Percentiles rank a stretch among this genome's conserved stretches.
phyloP scores from a whole-genome alignment of 2,329 filamentous ascomycete genomes.

The Coleophoma crateriformis region DNA sequence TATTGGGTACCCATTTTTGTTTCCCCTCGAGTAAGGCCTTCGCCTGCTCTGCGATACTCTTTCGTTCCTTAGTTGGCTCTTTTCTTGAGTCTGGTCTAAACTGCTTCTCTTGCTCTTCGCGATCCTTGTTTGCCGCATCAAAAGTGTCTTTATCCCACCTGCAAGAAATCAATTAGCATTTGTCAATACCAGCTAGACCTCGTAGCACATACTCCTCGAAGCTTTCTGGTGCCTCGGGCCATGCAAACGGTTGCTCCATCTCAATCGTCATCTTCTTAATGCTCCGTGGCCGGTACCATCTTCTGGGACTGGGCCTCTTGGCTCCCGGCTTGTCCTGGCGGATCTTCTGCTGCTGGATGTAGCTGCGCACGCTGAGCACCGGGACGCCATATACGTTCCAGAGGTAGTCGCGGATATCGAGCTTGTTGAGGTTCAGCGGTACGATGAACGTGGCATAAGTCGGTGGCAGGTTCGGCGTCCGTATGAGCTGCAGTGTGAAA shows the following conservation, averaged over 20 bases:
- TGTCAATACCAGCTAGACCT: no score
- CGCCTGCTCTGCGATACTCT: conserved; percentile 52
- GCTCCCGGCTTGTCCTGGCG: conserved; percentile 40
- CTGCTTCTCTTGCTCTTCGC: conserved; percentile 30
- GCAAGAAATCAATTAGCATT: conserved; percentile 6
- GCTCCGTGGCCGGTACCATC: conserved; percentile 63
- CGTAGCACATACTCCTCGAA: conserved; percentile 43
- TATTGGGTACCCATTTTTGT: conserved; percentile 47
- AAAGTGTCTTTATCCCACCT: conserved; percentile 60
- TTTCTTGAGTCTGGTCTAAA: conserved; percentile 22
- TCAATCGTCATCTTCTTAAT: conserved; percentile 95
- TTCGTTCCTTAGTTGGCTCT: conserved; percentile 29
- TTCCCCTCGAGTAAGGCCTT: conserved; percentile 54
- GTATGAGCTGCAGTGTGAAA: conserved; percentile 74
- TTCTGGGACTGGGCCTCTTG: conserved; percentile 37
- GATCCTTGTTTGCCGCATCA: conserved; percentile 44
- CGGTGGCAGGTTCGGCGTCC: conserved; percentile 65
- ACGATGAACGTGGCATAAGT: conserved; percentile 87
- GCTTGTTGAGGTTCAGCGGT: conserved; percentile 88
- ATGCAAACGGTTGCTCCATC: conserved; percentile 81
- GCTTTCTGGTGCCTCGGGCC: conserved; percentile 66
- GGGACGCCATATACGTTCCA: conserved; percentile 78
- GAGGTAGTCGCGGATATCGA: conserved; percentile 94
- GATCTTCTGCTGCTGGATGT: conserved; percentile 64
- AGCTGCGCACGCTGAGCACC: conserved; percentile 69